Base-by-base conservation (phyloP, 306 rosid species). In the Ormosia semicastrata region DNA sequence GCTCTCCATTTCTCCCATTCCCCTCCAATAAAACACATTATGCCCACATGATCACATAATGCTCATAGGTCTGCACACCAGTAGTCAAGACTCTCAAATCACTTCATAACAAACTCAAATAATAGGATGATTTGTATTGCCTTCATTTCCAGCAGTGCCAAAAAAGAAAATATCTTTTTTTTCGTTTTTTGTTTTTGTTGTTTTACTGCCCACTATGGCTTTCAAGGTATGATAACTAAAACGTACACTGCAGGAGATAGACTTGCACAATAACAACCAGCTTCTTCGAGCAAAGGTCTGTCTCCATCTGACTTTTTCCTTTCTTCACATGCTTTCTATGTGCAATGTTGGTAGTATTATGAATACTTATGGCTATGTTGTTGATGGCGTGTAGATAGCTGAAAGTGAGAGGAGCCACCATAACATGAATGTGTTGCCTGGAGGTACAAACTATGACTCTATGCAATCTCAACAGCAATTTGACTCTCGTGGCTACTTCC, bases 181-280 rank as follows among this genome's bases (percentile, higher is more conserved):
- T 3, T 3, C n/a, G n/a, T n/a, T n/a, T n/a, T n/a, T n/a, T n/a
- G n/a, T n/a, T n/a, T n/a, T n/a, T n/a, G n/a, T n/a, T 30, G 4
- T 56, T 2, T 50, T 24, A 11, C 58, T 36, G 5, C 13, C 11
- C 11, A 68, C 14, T 15, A 32, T 73, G 33, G 12, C 12, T 76
- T 29, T 62, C 50, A 77, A 17, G 11, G 11, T 49, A 49, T 59
- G 43, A 63, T 67, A 13, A 71, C 80, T 11, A 71, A 67, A 73
- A 67, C 78, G 33, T 56, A 53, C 32, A 43, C 1, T 82, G 86
- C 95, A 95, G 99, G 99, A 95, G 82, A 72, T 90, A 57, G 99
- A 95, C 49, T 87, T 93, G 91, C 97, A 95, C 85, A 95, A 88
- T 79, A 89, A 82, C 66, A 95, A 95, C 81, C 97, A 91, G 88